Percentiles rank a stretch among this genome's conserved stretches.
phyloP scores from a whole-genome alignment of 495 filamentous ascomycete species.

The Penicillium coffeae region DNA sequence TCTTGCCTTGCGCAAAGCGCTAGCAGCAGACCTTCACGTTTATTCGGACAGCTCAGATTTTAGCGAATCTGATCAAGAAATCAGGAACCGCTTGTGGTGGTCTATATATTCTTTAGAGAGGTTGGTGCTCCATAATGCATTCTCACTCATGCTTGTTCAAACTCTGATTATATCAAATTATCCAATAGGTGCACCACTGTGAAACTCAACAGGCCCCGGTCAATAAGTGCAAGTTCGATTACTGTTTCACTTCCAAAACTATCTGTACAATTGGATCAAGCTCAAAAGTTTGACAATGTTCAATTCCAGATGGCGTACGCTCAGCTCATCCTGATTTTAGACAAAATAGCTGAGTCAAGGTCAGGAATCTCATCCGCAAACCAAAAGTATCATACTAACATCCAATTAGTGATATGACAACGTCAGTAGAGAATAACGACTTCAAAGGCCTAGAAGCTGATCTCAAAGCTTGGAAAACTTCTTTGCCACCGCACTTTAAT shows the following conservation, averaged over 20 bases:
- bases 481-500: conserved; percentile 14
- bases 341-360: conserved; percentile 14
- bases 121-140: conserved; percentile 1
- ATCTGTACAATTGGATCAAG: conserved; percentile 10
- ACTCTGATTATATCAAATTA: no score
- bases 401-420: neutral
- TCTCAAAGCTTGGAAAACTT: conserved; percentile 21
- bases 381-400: neutral
- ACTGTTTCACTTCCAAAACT: conserved; percentile 12
- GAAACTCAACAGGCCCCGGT: conserved; percentile 22
- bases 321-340: conserved; percentile 15
- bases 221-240: conserved; percentile 13
- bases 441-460: conserved; percentile 1
- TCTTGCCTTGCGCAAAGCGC: conserved; percentile 38
- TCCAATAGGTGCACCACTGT: conserved; percentile 14
- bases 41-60: conserved; percentile 9
- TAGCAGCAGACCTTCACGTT: conserved; percentile 39
- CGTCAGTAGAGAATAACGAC: neutral
- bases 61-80: conserved; percentile 10
- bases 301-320: conserved; percentile 18
- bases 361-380: neutral
- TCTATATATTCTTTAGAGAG: conserved; percentile 27
- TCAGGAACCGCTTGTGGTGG: conserved; percentile 23
- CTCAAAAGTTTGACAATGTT: conserved; percentile 17
- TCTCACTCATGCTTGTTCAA: neutral